Base-by-base conservation (phyloP, 2,329 filamentous ascomycete species). In the Dactylella cylindrospora region DNA sequence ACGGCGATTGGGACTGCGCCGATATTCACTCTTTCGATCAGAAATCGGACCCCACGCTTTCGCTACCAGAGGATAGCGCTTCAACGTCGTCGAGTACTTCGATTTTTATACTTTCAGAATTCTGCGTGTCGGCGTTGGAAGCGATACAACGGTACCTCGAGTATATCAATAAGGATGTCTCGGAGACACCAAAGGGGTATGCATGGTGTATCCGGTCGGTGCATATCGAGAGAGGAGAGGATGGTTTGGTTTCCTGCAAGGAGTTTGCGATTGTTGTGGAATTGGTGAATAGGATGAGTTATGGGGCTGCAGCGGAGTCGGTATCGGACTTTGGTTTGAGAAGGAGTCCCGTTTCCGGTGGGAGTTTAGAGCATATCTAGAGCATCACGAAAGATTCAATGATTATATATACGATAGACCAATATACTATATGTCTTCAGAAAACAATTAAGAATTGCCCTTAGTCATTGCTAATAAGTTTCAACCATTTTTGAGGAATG, bases 191-290 rank as follows among this genome's bases (percentile, higher is more conserved):
- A 1, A 31, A 1, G 7, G 50, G 50, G 9, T 26, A 39, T 19
- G 13, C 12, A 8, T 54, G 50, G 50, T 35, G 13, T 12, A 45
- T 54, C 8, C 9, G n/a, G 5, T 39, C 50, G 5, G 25, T 40
- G 5, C 10, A 32, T 12, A 54, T 46, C 3, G n/a, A 39, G 7
- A 31, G 23, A 8, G 33, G 23, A 12, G 23, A 38, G 5, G 25
- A 40, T 26, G 31, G 32, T 10, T 13, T 36, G 1, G 15, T 52
- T 26, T 44, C 28, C 5, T 52, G 20, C 22, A 17, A 39, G 12
- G 49, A 52, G 32, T 54, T 54, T 26, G 40, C 28, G 3, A 29
- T 54, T 10, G 25, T 46, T 1, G 5, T 46, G 9, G 40, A 45
- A 26, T 9, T 54, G 40, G 25, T 54, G 12, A 22, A 13, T 41